Conservation (phyloP, 2,329 filamentous ascomycete genomes). For the Penicillium oxalicum region DNA sequence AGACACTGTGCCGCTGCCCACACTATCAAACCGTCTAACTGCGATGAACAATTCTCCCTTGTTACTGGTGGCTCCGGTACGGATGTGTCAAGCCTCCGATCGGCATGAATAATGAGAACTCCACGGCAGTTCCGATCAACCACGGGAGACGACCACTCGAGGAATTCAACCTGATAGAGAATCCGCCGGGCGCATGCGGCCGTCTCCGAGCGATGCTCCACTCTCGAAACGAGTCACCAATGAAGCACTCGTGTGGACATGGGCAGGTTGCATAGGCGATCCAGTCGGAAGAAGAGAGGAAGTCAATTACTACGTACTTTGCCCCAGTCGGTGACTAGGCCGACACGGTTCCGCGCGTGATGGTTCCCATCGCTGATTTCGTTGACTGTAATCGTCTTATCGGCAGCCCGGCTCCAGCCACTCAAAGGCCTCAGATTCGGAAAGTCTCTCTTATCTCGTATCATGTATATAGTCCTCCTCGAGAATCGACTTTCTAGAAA, state of each 20-base stretch:
- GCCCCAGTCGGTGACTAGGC: too few relatives aligned
- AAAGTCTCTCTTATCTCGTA: too few relatives aligned
- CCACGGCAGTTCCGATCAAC: not conserved
- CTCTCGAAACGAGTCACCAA: not conserved
- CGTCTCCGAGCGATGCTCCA: slow-evolving; percentile 12
- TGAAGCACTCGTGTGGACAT: too few relatives aligned
- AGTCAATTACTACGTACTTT: too few relatives aligned
- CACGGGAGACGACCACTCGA: not conserved
- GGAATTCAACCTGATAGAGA: slow-evolving; percentile 13
- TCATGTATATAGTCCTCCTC: not conserved
- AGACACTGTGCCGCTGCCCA: too few relatives aligned
- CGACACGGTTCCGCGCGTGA: not conserved
- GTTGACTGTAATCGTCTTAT: slow-evolving; percentile 5
- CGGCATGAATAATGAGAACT: slow-evolving; percentile 1
- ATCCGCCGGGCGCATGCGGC: slow-evolving; percentile 13
- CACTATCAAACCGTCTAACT: too few relatives aligned
- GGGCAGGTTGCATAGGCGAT: too few relatives aligned
- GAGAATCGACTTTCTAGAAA: too few relatives aligned
- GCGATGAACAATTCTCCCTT: too few relatives aligned
- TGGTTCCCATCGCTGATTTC: slow-evolving; percentile 10
- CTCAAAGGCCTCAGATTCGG: not conserved
- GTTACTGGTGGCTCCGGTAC: too few relatives aligned
- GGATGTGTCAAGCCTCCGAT: too few relatives aligned
- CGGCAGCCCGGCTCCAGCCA: not conserved
- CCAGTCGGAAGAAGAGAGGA: too few relatives aligned